Conservation (phyloP, 164 flowering plant species). For the Liquidambar formosana region DNA sequence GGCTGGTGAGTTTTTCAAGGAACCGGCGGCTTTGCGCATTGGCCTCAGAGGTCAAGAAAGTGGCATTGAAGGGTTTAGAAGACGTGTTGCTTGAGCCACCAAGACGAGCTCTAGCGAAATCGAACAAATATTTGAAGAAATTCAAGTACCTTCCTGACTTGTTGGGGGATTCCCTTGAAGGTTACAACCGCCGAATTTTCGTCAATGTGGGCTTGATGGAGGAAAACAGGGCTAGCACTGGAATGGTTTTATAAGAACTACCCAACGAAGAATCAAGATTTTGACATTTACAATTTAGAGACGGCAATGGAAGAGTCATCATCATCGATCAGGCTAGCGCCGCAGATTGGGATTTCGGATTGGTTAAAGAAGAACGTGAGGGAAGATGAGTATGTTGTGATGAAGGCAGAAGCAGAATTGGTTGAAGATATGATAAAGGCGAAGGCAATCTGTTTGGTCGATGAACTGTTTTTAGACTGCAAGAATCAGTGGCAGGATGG, state of each 20-base stretch:
- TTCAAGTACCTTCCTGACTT: slow-evolving; percentile 59
- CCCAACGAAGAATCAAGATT: slow-evolving; percentile 44
- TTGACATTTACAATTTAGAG: slow-evolving; percentile 45
- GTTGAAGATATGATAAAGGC: slow-evolving; percentile 58
- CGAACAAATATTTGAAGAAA: slow-evolving; percentile 25
- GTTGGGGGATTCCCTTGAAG: slow-evolving; percentile 40
- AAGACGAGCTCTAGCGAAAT: slow-evolving; percentile 22
- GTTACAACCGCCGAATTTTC: slow-evolving; percentile 51
- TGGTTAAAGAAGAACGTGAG: slow-evolving; percentile 50
- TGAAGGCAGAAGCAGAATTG: slow-evolving; percentile 60
- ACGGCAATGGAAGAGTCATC: slow-evolving; percentile 21
- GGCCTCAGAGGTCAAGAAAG: slow-evolving; percentile 37
- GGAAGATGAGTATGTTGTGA: slow-evolving; percentile 57
- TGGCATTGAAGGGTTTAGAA: slow-evolving; percentile 48
- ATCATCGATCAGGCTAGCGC: too few species aligned
- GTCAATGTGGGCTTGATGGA: slow-evolving; percentile 33
- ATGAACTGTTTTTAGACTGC: slow-evolving; percentile 61
- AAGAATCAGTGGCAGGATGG: slow-evolving; percentile 31
- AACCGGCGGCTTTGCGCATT: slow-evolving; percentile 27
- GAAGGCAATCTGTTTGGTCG: slow-evolving; percentile 42
- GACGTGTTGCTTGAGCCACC: slow-evolving; percentile 66
- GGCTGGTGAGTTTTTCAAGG: not conserved
- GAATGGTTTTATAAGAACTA: slow-evolving; percentile 56
- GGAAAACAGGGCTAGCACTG: slow-evolving; percentile 1
- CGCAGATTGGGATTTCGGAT: slow-evolving; percentile 22